Percentiles rank a stretch among this genome's conserved stretches.
Conservation (phyloP, 208 protist genomes). For the Acanthamoeba healyi region DNA sequence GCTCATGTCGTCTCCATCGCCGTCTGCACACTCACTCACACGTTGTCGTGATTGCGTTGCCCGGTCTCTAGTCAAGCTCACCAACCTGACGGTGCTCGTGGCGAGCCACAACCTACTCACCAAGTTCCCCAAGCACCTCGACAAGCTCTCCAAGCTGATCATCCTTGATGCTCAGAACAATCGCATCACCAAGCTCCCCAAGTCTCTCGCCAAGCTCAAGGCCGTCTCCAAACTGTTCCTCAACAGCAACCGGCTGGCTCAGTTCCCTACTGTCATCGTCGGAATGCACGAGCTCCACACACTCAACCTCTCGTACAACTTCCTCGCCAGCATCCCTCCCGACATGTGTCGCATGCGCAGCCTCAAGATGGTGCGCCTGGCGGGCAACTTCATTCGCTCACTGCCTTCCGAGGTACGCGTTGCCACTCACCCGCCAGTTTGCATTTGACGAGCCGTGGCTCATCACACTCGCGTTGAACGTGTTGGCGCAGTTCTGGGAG, state of each 20-base stretch:
- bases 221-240: slow-evolving; percentile 63
- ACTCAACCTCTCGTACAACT: slow-evolving; percentile 72
- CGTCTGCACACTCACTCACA: neutral
- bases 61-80: slow-evolving; percentile 13
- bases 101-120: slow-evolving; percentile 53
- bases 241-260: slow-evolving; percentile 45
- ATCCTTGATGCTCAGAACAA: slow-evolving; percentile 63
- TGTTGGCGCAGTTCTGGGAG: slow-evolving; percentile 62
- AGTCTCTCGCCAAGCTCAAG: slow-evolving; percentile 19
- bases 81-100: slow-evolving; percentile 68
- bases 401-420: slow-evolving; percentile 35
- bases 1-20: too few species aligned
- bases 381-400: slow-evolving; percentile 34
- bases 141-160: slow-evolving; percentile 61
- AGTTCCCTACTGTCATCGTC: neutral
- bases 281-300: slow-evolving; percentile 49
- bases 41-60: neutral
- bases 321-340: neutral
- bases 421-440: too few species aligned
- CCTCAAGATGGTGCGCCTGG: slow-evolving; percentile 65
- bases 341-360: slow-evolving; percentile 53
- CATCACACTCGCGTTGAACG: too few species aligned
- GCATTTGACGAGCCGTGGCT: too few species aligned
- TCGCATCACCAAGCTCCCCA: slow-evolving; percentile 56
- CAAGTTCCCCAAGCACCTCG: slow-evolving; percentile 50